phyloP scores from a whole-genome alignment of 2,329 filamentous ascomycete species.

The Stemphylium lycopersici region DNA sequence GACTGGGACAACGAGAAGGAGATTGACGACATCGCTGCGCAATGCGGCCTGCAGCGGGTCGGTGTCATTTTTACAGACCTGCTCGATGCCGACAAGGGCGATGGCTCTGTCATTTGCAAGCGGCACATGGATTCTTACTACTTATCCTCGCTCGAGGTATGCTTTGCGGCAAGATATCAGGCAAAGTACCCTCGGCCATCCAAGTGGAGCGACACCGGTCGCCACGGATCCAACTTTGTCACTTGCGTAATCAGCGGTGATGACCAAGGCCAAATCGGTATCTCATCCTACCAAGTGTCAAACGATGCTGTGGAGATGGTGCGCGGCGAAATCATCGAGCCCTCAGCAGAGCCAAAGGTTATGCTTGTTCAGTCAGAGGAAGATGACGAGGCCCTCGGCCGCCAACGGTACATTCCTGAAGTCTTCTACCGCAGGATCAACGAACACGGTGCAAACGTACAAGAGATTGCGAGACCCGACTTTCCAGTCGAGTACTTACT shows the following conservation, averaged over 20 bases:
- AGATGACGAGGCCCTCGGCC: conserved; percentile 73
- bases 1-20: conserved; percentile 86
- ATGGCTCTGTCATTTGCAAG: conserved; percentile 91
- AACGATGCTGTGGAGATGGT: conserved; percentile 98
- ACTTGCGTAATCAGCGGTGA: conserved; percentile 96
- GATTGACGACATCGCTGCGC: conserved; percentile 77
- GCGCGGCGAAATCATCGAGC: conserved; percentile 89
- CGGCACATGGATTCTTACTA: conserved; percentile 95
- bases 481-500: conserved; percentile 97
- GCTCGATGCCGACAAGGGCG: conserved; percentile 76
- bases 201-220: conserved; percentile 95
- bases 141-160: conserved; percentile 88
- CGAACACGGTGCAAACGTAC: conserved; percentile 94
- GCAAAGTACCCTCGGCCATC: conserved; percentile 86
- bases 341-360: conserved; percentile 87
- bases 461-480: conserved; percentile 94
- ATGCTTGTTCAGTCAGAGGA: conserved; percentile 96
- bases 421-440: conserved; percentile 97
- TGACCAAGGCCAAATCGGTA: conserved; percentile 82
- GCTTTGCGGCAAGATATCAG: conserved; percentile 86
- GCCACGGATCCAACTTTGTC: conserved; percentile 95
- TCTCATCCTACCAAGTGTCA: conserved; percentile 92
- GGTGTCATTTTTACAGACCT: conserved; percentile 96
- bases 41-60: conserved; percentile 86
- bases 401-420: conserved; percentile 90